Evolutionary conservation across 179 eudicot species (phyloP).

Genomic region (Camellia oleifera): DNA sequence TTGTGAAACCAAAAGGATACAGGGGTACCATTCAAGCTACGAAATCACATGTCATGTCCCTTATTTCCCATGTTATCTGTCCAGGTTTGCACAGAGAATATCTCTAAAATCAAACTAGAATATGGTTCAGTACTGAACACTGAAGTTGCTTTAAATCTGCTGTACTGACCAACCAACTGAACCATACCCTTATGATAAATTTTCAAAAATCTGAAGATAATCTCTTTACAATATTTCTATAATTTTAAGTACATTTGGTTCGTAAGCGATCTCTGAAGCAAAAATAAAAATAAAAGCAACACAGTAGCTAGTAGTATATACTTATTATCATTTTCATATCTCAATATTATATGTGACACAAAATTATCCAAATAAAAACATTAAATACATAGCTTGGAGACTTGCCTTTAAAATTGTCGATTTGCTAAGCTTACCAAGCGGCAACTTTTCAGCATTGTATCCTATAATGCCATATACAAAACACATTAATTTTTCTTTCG

Average conservation of each 20-base stretch:
- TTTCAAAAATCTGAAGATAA: background rate
- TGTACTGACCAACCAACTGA: background rate
- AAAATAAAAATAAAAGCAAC: background rate
- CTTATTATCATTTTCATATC: background rate
- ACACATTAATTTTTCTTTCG: background rate
- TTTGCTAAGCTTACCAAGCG: conserved; percentile 94
- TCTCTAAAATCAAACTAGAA: conserved; percentile 1
- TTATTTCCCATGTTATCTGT: background rate
- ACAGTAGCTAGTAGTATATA: background rate
- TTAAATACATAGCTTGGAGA: conserved; percentile 11
- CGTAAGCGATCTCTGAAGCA: background rate
- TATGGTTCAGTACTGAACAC: background rate
- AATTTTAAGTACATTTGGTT: background rate
- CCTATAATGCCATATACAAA: conserved; percentile 40
- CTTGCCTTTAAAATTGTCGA: conserved; percentile 82
- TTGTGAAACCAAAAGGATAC: conserved; percentile 7
- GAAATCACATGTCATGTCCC: background rate
- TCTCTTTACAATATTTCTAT: background rate
- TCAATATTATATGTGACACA: background rate
- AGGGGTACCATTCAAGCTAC: background rate
- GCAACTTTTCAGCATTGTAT: conserved; percentile 95
- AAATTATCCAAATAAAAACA: conserved; percentile 4
- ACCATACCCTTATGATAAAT: background rate
- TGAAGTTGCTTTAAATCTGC: background rate
- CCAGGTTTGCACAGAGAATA: conserved; percentile 8